Base-by-base conservation (phyloP, 75 land plant species). In the Pinus albicaulis region DNA sequence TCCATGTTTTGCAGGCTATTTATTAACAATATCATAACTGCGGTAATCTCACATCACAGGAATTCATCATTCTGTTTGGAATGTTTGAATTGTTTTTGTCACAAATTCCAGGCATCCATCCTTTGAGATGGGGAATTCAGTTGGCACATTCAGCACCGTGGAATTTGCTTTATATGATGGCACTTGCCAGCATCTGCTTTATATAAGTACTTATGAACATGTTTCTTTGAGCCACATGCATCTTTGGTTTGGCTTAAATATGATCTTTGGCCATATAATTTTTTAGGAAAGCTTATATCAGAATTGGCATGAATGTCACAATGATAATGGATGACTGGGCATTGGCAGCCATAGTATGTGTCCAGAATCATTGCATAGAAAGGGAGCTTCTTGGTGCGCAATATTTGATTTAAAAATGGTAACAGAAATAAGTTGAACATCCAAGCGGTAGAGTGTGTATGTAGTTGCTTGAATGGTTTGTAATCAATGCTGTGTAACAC, bases 31-130 rank as follows among this genome's bases (percentile, higher is more conserved):
- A 76, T 25, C 66, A 76, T 48, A 53, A 65, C 3, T 56, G 77
- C 55, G 76, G 78, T 12, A 55, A 76, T 4, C 55, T 90, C 38
- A 87, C 85, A 20, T 68, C 85, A 58, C 92, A 90, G 72, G 73
- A 85, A 4, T 90, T 88, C 79, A 87, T 90, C 38, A 79, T 85
- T 34, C 77, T 87, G 48, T 90, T 87, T 52, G 90, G 87, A 0
- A 41, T 72, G 57, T 77, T 76, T 55, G 87, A 90, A 38, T 81
- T 90, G 3, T 36, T 82, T 36, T 81, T 90, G n/a, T 90, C 92
- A 8, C 92, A 90, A 63, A 61, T 90, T 4, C 92, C 92, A n/a
- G 85, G 81, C 66, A 90, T 90, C 77, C 92, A 90, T 74, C 87
- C 92, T 20, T 69, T 90, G 71, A 77, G 92, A 56, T 85, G 82